Base-by-base conservation (phyloP, 148 eudicot species). In the Nepenthes mirabilis region DNA sequence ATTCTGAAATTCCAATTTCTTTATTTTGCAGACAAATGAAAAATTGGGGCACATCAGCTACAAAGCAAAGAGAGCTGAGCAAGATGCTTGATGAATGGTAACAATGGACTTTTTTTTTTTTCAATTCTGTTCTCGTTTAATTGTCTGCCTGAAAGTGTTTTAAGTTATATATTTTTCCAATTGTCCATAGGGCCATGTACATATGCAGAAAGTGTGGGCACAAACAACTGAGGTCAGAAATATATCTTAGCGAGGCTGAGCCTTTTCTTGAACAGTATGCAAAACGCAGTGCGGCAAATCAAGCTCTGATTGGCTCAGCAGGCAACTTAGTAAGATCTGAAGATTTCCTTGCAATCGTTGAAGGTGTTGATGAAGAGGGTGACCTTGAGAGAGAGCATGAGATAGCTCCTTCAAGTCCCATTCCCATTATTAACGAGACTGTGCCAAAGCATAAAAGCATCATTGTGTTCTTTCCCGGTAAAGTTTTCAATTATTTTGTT, bases 31-130 rank as follows among this genome's bases (percentile, higher is more conserved):
- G 98, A 74, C 98, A 91, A 80, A 83, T 91, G 96, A 76, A 80
- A 72, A 91, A 59, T 58, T 91, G 98, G 98, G 88, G 86, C 59
- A 91, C 96, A 55, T 91, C 98, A 36, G 69, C 81, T 9, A 74
- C 66, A 47, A 91, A 91, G 80, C 93, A 85, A 68, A 77, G 68
- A 68, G 83, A 80, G 65, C 75, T 91, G 60, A 78, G 77, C 79
- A 83, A 80, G 70, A 83, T 91, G 96, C 77, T 91, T 35, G 98
- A 91, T 74, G 98, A 91, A 75, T 91, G 98, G 98, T 91, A 88
- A 49, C 60, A 49, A 33, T 14, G 47, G 35, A 47, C 14, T 60
- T 58, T 52, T 55, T 63, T 14, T 33, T 11, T n/a, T 67, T 36
- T 33, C 36, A 43, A 47, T 12, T 37, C 33, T 34, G 2, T 33